A percentile compares a stretch with the other conserved stretches of the same genome.
Conservation (phyloP, 257 asterid species). For the Solanum dulcamara region DNA sequence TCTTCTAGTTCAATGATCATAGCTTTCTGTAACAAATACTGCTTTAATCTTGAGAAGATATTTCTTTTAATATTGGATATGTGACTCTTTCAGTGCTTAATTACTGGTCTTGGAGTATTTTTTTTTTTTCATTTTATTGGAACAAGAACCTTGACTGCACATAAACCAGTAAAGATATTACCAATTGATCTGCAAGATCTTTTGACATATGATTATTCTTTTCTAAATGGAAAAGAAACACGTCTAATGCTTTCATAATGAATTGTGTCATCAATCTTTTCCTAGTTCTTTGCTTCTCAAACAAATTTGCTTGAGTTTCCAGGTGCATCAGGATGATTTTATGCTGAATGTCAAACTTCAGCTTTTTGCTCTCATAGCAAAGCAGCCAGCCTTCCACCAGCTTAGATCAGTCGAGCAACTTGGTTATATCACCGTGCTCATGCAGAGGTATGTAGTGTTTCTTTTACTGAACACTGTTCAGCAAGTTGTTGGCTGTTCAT, state of each 20-base stretch:
- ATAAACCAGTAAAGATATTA: neutral
- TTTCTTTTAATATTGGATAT: neutral
- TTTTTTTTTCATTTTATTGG: neutral
- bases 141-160: neutral
- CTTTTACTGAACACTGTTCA: neutral
- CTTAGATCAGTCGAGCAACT: constrained; percentile 99
- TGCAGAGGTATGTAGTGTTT: constrained; percentile 56
- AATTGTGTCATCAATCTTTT: neutral
- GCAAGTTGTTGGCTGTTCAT: neutral
- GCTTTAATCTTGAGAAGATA: neutral
- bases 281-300: neutral
- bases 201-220: neutral
- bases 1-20: neutral
- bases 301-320: constrained; percentile 5
- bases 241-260: neutral
- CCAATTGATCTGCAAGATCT: neutral
- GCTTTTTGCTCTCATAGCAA: constrained; percentile 79
- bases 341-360: constrained; percentile 70
- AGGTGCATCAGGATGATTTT: constrained; percentile 96
- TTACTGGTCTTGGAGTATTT: neutral
- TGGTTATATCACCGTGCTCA: constrained; percentile 84
- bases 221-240: neutral
- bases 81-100: neutral
- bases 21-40: neutral
- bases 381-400: constrained; percentile 97